Conservation (phyloP, 2,329 filamentous ascomycete genomes). For the Ophiocordyceps polyrhachis-furcata region DNA sequence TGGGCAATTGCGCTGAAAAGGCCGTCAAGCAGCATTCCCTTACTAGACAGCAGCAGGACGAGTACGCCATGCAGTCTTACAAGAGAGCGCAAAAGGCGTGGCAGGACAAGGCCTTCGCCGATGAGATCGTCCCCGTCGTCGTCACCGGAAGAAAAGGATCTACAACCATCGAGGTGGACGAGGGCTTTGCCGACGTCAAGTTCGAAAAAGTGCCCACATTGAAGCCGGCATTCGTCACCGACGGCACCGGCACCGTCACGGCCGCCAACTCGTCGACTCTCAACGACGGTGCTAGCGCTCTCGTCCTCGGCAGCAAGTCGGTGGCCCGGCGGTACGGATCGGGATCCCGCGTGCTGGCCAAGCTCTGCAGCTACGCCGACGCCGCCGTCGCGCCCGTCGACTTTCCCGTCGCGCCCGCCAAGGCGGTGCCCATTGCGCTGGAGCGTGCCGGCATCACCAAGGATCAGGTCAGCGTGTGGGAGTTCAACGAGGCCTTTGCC, state of each 20-base stretch:
- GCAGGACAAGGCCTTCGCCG: slow-evolving; percentile 63
- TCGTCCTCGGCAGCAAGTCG: slow-evolving; percentile 68
- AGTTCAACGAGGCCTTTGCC: slow-evolving; percentile 97
- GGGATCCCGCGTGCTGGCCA: slow-evolving; percentile 66
- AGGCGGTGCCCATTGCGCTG: slow-evolving; percentile 79
- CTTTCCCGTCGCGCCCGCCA: slow-evolving; percentile 82
- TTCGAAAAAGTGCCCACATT: slow-evolving; percentile 69
- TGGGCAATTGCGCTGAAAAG: slow-evolving; percentile 92
- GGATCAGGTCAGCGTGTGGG: slow-evolving; percentile 86
- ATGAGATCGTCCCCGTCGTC: slow-evolving; percentile 79
- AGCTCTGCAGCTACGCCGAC: slow-evolving; percentile 71
- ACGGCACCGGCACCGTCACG: slow-evolving; percentile 77
- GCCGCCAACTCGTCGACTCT: slow-evolving; percentile 88
- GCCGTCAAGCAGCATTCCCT: slow-evolving; percentile 78
- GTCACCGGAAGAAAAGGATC: slow-evolving; percentile 74
- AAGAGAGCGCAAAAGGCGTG: slow-evolving; percentile 80
- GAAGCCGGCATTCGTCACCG: slow-evolving; percentile 78
- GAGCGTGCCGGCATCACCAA: slow-evolving; percentile 78
- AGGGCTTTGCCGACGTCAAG: slow-evolving; percentile 77
- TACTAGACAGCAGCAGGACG: slow-evolving; percentile 71
- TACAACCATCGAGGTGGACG: slow-evolving; percentile 60
- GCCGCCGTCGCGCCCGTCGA: slow-evolving; percentile 82
- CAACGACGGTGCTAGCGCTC: slow-evolving; percentile 82
- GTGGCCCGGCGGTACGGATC: slow-evolving; percentile 65
- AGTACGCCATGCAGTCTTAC: slow-evolving; percentile 79